phyloP scores from a whole-genome alignment of 2,329 filamentous ascomycete species.

The Myotisia sp. region DNA sequence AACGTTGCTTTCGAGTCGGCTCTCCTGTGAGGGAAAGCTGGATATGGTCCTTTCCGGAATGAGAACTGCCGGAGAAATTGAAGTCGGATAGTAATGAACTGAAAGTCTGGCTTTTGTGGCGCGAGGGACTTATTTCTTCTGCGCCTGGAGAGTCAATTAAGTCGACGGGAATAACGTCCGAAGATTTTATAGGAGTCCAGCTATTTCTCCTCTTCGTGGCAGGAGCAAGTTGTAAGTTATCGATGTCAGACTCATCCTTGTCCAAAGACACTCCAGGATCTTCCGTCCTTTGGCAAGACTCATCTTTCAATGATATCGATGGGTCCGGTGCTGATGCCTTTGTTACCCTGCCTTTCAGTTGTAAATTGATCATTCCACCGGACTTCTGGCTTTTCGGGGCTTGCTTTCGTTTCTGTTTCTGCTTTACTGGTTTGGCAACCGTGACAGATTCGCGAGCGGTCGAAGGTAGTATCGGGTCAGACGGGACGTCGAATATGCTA shows the following conservation, averaged over 20 bases:
- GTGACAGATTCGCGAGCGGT: not conserved
- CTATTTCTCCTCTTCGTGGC: slow-evolving; percentile 44
- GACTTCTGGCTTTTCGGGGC: slow-evolving; percentile 15
- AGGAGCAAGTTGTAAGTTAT: slow-evolving; percentile 18
- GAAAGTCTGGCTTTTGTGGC: slow-evolving; percentile 15
- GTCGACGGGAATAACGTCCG: slow-evolving; percentile 17
- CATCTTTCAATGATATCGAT: slow-evolving; percentile 9
- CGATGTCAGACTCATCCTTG: not conserved
- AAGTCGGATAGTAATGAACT: slow-evolving; percentile 28
- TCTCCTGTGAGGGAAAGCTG: not conserved
- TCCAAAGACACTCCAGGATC: not conserved
- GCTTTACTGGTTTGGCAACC: slow-evolving; percentile 13
- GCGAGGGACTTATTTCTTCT: slow-evolving; percentile 1
- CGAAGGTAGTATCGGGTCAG: not conserved
- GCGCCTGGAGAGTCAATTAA: slow-evolving; percentile 8
- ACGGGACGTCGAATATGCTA: not conserved
- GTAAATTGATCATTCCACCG: slow-evolving; percentile 20
- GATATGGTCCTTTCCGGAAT: slow-evolving; percentile 11
- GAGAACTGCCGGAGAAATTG: slow-evolving; percentile 9
- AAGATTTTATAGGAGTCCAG: slow-evolving; percentile 53
- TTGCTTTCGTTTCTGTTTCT: slow-evolving; percentile 14
- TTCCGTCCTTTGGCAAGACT: not conserved
- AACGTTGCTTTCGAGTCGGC: slow-evolving; percentile 25
- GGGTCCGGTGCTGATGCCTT: slow-evolving; percentile 17
- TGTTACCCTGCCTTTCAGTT: slow-evolving; percentile 23